Conservation (phyloP, 2,329 filamentous ascomycete genomes). For the Pyricularia pennisetigena region DNA sequence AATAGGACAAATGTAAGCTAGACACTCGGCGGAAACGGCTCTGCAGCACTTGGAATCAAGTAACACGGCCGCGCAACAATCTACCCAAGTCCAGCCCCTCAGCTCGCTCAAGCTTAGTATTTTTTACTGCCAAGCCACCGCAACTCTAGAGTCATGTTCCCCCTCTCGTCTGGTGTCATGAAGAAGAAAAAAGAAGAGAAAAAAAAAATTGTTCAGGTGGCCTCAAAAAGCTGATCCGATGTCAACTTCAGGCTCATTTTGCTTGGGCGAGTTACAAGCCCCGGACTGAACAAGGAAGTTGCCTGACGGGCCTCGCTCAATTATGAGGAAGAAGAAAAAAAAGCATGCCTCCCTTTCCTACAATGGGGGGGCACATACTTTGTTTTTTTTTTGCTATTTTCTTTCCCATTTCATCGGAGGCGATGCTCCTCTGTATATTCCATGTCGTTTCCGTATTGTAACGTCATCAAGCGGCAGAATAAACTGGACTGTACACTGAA, state of each 20-base stretch:
- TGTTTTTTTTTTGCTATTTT: neutral
- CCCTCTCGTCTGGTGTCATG: neutral
- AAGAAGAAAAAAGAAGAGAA: too few species aligned
- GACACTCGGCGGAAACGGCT: neutral
- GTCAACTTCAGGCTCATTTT: neutral
- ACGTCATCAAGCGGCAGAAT: too few species aligned
- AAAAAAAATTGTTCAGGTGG: neutral
- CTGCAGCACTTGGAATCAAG: too few species aligned
- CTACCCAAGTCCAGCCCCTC: neutral
- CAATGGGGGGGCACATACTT: neutral
- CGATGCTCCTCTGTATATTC: neutral
- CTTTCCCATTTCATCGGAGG: neutral
- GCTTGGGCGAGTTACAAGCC: neutral
- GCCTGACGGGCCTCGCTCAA: neutral
- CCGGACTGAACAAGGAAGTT: neutral
- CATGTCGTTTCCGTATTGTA: neutral
- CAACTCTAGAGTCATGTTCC: neutral
- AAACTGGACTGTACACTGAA: too few species aligned
- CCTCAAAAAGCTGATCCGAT: neutral
- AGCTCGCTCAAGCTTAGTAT: neutral
- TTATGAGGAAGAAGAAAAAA: too few species aligned
- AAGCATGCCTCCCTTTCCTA: neutral
- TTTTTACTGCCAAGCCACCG: neutral
- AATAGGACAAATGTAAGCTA: neutral
- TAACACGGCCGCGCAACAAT: too few species aligned